Evolutionary conservation across 2,329 filamentous ascomycete species (phyloP).

Genomic region (Neoarthrinium moseri): DNA sequence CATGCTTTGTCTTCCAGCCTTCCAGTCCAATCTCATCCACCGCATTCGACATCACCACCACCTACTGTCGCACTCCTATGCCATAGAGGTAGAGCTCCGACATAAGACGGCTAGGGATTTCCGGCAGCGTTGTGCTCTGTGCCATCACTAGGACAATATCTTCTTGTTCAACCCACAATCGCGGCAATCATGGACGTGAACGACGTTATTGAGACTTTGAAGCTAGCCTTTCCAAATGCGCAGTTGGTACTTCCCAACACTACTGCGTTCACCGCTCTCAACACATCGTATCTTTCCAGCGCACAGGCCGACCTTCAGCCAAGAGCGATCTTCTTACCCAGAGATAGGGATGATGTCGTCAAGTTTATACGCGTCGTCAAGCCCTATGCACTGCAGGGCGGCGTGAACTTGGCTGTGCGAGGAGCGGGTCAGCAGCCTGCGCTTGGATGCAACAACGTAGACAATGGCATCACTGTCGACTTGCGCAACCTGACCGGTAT

Average conservation of each 20-base stretch:
- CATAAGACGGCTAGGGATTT: too few relatives aligned
- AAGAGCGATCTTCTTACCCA: neutral
- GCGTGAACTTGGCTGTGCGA: neutral
- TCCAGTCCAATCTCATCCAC: too few relatives aligned
- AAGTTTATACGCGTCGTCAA: neutral
- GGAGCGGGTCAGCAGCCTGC: neutral
- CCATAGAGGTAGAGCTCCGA: too few relatives aligned
- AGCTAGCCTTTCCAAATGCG: too few relatives aligned
- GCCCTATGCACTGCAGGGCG: neutral
- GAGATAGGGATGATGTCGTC: neutral
- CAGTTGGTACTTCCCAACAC: neutral
- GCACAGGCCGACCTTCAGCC: neutral
- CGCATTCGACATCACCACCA: too few relatives aligned
- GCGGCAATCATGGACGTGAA: too few relatives aligned
- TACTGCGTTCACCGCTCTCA: neutral
- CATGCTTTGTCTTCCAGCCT: too few relatives aligned
- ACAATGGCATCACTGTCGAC: neutral
- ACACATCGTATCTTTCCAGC: neutral
- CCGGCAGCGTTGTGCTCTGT: too few relatives aligned
- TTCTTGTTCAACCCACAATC: too few relatives aligned
- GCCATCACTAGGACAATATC: too few relatives aligned
- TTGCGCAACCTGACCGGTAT: neutral
- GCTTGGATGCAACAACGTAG: neutral
- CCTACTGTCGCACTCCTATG: too few relatives aligned
- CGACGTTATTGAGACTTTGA: too few relatives aligned